Conservation (phyloP, 2,329 filamentous ascomycete species). For the Diaporthe velutina region DNA sequence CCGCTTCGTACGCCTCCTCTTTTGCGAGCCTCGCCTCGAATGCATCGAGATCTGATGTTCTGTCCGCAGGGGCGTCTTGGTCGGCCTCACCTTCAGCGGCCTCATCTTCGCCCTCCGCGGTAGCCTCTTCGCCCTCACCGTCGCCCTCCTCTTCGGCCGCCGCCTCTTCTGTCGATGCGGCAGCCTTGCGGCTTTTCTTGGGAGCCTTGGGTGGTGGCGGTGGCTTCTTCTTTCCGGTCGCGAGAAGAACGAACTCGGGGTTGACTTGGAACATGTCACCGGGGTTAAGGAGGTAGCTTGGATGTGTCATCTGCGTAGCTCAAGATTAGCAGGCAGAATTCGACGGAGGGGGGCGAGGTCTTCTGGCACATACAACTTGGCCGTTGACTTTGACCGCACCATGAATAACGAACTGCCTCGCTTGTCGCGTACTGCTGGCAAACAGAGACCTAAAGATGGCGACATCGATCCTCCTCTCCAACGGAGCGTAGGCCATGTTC, state of each 20-base stretch:
- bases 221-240: constrained; percentile 81
- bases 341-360: neutral
- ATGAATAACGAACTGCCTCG: constrained; percentile 93
- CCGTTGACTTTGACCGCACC: constrained; percentile 96
- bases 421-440: constrained; percentile 92
- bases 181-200: constrained; percentile 45
- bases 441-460: constrained; percentile 95
- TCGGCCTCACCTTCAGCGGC: constrained; percentile 14
- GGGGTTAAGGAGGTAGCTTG: constrained; percentile 94
- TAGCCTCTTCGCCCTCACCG: constrained; percentile 45
- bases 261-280: constrained; percentile 99
- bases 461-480: constrained; percentile 93
- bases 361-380: constrained; percentile 76
- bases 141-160: constrained; percentile 28
- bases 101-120: constrained; percentile 34
- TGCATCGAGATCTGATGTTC: constrained; percentile 24
- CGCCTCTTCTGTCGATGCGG: constrained; percentile 44
- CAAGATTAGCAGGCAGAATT: constrained; percentile 23
- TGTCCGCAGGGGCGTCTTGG: constrained; percentile 4
- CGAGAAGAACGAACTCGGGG: constrained; percentile 86
- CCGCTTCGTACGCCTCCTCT: constrained; percentile 41
- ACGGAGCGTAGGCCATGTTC: constrained; percentile 93
- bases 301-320: constrained; percentile 81
- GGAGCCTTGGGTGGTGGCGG: constrained; percentile 29
- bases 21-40: constrained; percentile 41